Base-by-base conservation (phyloP, 2,329 filamentous ascomycete genomes). In the Didymella pomorum region DNA sequence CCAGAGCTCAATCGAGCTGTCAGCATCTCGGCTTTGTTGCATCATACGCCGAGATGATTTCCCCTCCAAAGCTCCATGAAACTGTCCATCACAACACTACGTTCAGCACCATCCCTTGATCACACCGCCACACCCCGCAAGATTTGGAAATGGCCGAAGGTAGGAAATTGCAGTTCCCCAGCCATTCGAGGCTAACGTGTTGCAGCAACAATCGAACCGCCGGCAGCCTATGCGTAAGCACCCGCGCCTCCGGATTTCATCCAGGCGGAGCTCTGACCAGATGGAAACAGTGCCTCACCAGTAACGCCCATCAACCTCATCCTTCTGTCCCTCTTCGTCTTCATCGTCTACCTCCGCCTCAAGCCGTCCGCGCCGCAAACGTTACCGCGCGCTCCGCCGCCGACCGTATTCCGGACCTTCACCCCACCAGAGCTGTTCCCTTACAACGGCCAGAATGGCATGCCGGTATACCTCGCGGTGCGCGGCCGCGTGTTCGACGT, bases 401-500 rank as follows among this genome's bases (percentile, higher is more conserved):
- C 92, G 4, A 87, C 95, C 46, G 88, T 97, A 63, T 97, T 94
- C 75, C 91, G 91, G 49, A 90, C 90, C 64, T 97, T 92, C 81
- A 94, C 89, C 14, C 91, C 91, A 23, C 87, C 81, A 41, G 92
- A 91, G 4, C 87, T 99, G n/a, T 85, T 92, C 28, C 90, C 92
- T 29, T 94, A 88, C 84, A 93, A 94, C 79, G 95, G 95, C 75
- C 80, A 83, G 53, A 84, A 90, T 71, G 84, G 84, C 70, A 82
- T 81, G 66, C 92, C 92, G 48, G 91, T 98, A 56, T 97, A 92
- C 79, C 86, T 99, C 47, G 91, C 92, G n/a, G 93, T 98, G 18
- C 90, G 92, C 41, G 93, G 95, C 51, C 88, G 87, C 49, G 89
- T 98, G 63, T 98, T 97, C 76, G 95, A 99, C 75, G 94, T 98